Conservation (phyloP, 2,329 filamentous ascomycete species). For the Hymenotorrendiella dingleyae region DNA sequence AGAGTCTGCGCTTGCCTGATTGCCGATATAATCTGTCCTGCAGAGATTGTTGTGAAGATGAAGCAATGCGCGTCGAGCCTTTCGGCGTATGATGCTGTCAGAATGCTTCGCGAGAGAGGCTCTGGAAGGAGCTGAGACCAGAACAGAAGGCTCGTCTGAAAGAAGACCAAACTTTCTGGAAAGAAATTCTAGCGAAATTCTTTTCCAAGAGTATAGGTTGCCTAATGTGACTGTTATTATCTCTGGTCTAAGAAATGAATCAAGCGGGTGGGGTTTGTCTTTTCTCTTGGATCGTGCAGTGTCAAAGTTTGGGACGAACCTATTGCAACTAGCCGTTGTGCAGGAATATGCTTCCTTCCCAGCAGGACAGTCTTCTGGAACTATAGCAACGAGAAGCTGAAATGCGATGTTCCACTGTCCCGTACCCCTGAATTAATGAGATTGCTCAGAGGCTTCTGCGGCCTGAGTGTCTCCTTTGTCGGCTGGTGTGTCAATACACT, state of each 20-base stretch:
- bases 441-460: slow-evolving; percentile 19
- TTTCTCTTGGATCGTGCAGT: slow-evolving; percentile 25
- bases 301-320: slow-evolving; percentile 32
- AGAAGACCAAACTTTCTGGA: slow-evolving; percentile 25
- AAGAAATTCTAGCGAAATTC: slow-evolving; percentile 24
- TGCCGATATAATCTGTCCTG: neutral
- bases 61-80: neutral
- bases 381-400: slow-evolving; percentile 20
- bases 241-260: slow-evolving; percentile 22
- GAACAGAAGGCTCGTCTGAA: slow-evolving; percentile 10
- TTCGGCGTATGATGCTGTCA: slow-evolving; percentile 2
- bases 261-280: slow-evolving; percentile 28
- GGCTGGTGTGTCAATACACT: slow-evolving; percentile 19
- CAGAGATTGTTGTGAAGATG: slow-evolving; percentile 5
- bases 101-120: neutral
- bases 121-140: neutral
- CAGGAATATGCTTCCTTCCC: slow-evolving; percentile 23
- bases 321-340: slow-evolving; percentile 31
- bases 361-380: slow-evolving; percentile 24
- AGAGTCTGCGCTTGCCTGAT: neutral
- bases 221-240: slow-evolving; percentile 25
- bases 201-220: slow-evolving; percentile 18
- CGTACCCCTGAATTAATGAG: slow-evolving; percentile 19
- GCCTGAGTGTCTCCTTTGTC: slow-evolving; percentile 23
- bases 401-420: slow-evolving; percentile 24